Evolutionary conservation across 1,284 basidiomycete species (phyloP), one percentile per base, ranked within the genome.

Genomic region (Rhodotorula sp.): DNA sequence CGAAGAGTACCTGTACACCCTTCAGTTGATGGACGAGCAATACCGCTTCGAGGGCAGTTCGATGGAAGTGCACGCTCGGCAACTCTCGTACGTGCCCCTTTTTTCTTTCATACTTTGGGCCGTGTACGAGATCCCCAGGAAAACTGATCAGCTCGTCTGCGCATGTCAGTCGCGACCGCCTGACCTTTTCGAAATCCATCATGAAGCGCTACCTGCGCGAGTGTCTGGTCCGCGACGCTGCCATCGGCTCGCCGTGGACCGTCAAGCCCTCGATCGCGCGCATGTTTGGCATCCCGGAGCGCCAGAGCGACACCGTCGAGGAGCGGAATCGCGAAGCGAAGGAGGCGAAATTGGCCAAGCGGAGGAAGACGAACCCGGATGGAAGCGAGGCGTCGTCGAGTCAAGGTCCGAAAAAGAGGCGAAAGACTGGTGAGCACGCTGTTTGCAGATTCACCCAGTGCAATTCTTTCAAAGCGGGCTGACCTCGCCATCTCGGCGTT

Each of bases 131-230:
- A 21, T 5, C 26, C 55, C 5, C 28, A 14, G 34, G 56, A 38
- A 23, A 23, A 8, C 56, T 21, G 34, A 43, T 15, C 10, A 58
- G 34, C 58, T 47, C 2, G 16, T 12, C 3, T 23, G 18, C 31
- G 23, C 5, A 19, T 2, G 3, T 1, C 60, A 72, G 69, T n/a
- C 92, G 95, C 72, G 95, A 99, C 81, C 91, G 95, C 68, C 86
- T 95, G 49, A 89, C 91, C 28, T 98, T 97, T 82, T 95, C 93
- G 57, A 97, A 97, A 81, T 93, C 94, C 21, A 95, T 98, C 77
- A 86, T 99, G 45, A 92, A 94, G 75, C 90, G 94, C 52, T 98
- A 95, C 82, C 90, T 99, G 64, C 90, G 92, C 72, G 95, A 98
- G 79, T 95, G 92, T 79, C 89, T 98, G 5, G 87, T 90, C 76